Evolutionary conservation across 2,329 filamentous ascomycete genomes (phyloP), one percentile per base, ranked within the genome.

Genomic region (Clonostachys sp.): DNA sequence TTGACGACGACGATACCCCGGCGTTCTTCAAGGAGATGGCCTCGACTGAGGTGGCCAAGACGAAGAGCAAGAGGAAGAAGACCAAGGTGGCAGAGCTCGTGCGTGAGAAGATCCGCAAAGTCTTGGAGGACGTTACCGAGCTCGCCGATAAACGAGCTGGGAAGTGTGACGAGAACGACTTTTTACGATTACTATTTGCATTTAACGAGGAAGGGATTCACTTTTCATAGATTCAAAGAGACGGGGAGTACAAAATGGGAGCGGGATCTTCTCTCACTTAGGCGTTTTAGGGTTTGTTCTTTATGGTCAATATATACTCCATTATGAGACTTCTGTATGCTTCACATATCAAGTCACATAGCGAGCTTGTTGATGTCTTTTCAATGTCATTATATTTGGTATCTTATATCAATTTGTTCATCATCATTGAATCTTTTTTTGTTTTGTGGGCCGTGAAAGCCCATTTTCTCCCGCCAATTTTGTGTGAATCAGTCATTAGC

Each of bases 151-250:
- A 87, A 71, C 77, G 92, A 54, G 81, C 91, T 12, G 80, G 89
- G 51, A 85, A 94, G 73, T 95, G 91, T 60, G 91, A 96, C 60
- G 90, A 97, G 70, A 91, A 87, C 45, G 91, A 96, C 59, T 97
- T 96, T 62, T 69, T 99, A 62, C 85, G 84, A 56, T 66, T 96
- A 54, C 68, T 96, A 38, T 78, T 75, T 55, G 86, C 87, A 3
- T 96, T 96, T 67, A 96, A 96, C 63, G 82, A 89, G 55, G 89
- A 95, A 63, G 90, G 90, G 30, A 92, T 97, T 50, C 92, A 96
- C 71, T 97, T 97, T 65, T 87, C 81, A 52, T 91, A 66, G 17
- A 10, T 74, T 41, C 20, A 18, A 36, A n/a, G n/a, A n/a, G n/a
- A 40, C 38, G n/a, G 38, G n/a, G 38, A n/a, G 17, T 40, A 40